phyloP scores from a whole-genome alignment of 2,329 filamentous ascomycete genomes.

The Trichoderma koningii region DNA sequence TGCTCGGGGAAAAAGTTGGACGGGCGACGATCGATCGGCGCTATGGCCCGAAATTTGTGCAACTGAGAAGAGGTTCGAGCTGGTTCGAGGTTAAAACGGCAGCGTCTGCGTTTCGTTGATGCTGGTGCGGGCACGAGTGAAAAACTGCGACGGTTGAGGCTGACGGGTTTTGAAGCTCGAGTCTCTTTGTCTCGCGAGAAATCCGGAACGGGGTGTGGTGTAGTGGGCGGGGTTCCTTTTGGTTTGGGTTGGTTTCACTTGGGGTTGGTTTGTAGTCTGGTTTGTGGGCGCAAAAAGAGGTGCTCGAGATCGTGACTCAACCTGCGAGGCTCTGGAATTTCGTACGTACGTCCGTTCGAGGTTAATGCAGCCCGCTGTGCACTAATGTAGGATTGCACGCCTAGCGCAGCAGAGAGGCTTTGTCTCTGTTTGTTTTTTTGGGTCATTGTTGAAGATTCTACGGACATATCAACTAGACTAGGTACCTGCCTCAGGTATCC shows the following conservation, averaged over 20 bases:
- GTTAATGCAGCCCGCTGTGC: constrained; percentile 21
- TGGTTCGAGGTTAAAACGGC: constrained; percentile 3
- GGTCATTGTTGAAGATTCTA: neutral
- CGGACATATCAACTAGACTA: too few species aligned
- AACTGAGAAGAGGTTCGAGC: neutral
- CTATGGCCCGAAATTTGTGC: constrained; percentile 25
- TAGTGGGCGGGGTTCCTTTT: constrained; percentile 22
- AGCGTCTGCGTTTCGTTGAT: neutral
- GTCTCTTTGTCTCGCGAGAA: neutral
- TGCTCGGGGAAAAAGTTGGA: neutral
- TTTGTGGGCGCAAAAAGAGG: constrained; percentile 23
- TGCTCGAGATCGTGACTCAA: constrained; percentile 27
- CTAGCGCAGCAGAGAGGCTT: constrained; percentile 7
- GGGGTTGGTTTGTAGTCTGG: neutral
- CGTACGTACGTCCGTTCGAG: constrained; percentile 16
- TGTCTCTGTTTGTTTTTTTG: neutral
- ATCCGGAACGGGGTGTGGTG: constrained; percentile 24
- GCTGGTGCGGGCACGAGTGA: neutral
- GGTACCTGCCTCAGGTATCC: too few species aligned
- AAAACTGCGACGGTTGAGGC: neutral
- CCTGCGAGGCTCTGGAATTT: constrained; percentile 27
- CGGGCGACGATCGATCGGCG: neutral
- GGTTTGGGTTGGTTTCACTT: neutral
- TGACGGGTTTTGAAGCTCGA: constrained; percentile 2
- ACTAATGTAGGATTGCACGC: constrained; percentile 22